phyloP scores from a whole-genome alignment of 2,329 filamentous ascomycete species.

The Botrytis paeoniae region DNA sequence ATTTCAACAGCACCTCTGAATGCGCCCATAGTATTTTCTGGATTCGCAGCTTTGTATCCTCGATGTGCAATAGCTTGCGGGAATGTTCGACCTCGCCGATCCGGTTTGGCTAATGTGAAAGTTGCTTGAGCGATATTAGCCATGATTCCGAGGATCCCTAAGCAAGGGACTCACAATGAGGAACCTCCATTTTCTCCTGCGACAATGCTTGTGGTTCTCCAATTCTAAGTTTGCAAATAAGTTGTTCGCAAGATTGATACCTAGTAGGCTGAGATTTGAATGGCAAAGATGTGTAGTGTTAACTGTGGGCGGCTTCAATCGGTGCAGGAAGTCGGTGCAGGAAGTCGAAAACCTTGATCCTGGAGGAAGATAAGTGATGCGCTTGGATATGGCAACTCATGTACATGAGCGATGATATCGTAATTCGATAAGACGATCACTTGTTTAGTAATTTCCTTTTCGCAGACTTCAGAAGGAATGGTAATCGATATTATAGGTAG shows the following conservation, averaged over 20 bases:
- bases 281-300: background rate
- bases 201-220: slow-evolving; percentile 17
- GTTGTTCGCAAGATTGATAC: background rate
- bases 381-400: background rate
- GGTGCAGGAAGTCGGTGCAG: background rate
- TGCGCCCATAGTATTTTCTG: slow-evolving; percentile 82
- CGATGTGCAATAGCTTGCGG: slow-evolving; percentile 77
- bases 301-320: slow-evolving; percentile 1
- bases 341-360: slow-evolving; percentile 12
- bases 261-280: background rate
- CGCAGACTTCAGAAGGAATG: background rate
- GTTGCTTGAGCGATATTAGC: slow-evolving; percentile 27
- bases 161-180: slow-evolving; percentile 12
- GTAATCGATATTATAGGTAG: background rate
- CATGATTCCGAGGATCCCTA: background rate
- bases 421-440: background rate
- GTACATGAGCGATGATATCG: background rate
- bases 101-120: slow-evolving; percentile 30
- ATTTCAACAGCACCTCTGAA: slow-evolving; percentile 71
- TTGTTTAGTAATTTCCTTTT: background rate
- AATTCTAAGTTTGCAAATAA: background rate
- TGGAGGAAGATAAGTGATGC: background rate
- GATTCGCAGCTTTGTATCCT: slow-evolving; percentile 72
- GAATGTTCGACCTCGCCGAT: slow-evolving; percentile 27
- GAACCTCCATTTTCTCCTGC: slow-evolving; percentile 19